Evolutionary conservation across 1,139 yeast genomes (phyloP), one percentile per base, ranked within the genome.

Genomic region (Saccharomyces hybrid): DNA sequence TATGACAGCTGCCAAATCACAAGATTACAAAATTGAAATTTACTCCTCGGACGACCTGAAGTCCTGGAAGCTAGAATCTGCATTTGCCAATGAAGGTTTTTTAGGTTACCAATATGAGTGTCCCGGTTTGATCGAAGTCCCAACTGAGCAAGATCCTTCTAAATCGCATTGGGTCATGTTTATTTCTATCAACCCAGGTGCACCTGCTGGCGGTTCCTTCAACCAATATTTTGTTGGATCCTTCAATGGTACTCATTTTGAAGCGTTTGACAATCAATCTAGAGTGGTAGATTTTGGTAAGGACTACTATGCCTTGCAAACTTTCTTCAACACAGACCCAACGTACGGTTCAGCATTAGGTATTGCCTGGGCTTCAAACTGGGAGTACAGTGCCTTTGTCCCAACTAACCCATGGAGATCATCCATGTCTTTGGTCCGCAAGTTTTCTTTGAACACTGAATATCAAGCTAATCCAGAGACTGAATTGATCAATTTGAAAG

Each of bases 281-380:
- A 59, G 70, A 48, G 59, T 70, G 27, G 54, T 69, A 51, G 77
- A 73, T 57, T 52, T 62, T 19, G 75, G 74, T 44, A 71, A 71
- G 59, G 75, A 72, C 57, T 70, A 60, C 54, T 72, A 72, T 53
- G 75, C 75, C 4, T 55, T 70, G 53, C 75, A 72, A 58, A 61
- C 70, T 7, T 71, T 70, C 53, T 58, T 62, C 54, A 66, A 64
- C 49, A 57, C 61, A 3, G 42, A 34, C 42, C 63, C 56, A 4
- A 54, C 58, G 31, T 61, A 58, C 8, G 53, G 56, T 3, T 66
- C 60, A n/a, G 64, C 59, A 1, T 16, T 70, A 7, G 73, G 72
- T n/a, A 55, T 72, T 46, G 75, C 73, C 4, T 73, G 76, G 76
- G 72, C 74, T 31, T 70, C 74, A 34, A 73, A 71, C 60, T 73